A percentile compares a stretch with the other conserved stretches of the same genome.
Evolutionary conservation across 805 yeast genomes (phyloP).

Genomic region (Yamadazyma ubonensis): DNA sequence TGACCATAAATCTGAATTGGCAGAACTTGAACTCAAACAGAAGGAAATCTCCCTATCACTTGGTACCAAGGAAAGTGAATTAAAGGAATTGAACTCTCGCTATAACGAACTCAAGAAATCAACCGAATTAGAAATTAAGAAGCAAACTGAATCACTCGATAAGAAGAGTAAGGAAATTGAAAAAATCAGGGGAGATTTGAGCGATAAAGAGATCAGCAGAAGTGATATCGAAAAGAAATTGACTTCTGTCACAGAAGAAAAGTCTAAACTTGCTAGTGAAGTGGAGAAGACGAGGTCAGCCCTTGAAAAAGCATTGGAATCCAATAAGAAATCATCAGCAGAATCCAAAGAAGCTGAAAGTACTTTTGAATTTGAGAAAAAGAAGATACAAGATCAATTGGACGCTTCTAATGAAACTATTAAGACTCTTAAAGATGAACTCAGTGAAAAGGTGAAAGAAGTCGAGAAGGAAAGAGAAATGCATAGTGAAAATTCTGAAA

Average conservation of each 20-base stretch:
- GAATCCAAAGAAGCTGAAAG: background rate
- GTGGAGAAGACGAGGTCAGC: slow-evolving; percentile 1
- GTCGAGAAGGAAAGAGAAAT: slow-evolving; percentile 52
- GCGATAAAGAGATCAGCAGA: too few relatives aligned
- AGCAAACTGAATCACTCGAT: background rate
- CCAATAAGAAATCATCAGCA: slow-evolving; percentile 1
- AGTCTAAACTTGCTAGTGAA: background rate
- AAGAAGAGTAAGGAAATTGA: slow-evolving; percentile 1
- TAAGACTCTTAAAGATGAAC: slow-evolving; percentile 25
- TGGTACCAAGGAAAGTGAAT: background rate
- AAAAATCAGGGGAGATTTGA: background rate
- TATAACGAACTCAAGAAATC: background rate
- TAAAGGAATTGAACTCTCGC: background rate
- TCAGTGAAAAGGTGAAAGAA: slow-evolving; percentile 39
- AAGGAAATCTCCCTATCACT: background rate
- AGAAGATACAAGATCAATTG: slow-evolving; percentile 17
- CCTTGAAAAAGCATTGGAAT: slow-evolving; percentile 1
- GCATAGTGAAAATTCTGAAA: slow-evolving; percentile 49
- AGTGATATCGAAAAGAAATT: too few relatives aligned
- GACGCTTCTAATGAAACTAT: slow-evolving; percentile 28
- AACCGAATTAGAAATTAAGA: background rate
- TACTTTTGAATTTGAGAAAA: slow-evolving; percentile 20
- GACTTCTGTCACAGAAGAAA: background rate
- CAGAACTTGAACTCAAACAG: background rate
- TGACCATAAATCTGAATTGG: background rate